Conservation (phyloP, 257 asterid species). For the Verbena officinalis region DNA sequence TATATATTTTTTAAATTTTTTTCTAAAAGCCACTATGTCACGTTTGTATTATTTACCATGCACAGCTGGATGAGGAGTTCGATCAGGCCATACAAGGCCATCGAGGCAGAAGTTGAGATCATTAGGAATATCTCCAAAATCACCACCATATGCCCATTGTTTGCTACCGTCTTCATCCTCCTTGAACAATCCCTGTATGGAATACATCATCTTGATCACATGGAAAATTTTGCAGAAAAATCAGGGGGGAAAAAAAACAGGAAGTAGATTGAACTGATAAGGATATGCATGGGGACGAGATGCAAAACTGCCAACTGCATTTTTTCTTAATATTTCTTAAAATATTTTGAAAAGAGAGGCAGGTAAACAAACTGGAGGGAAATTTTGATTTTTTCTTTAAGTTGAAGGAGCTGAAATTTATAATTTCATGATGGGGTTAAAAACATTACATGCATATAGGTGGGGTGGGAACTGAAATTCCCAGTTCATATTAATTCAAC, state of each 20-base stretch:
- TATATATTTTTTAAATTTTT: no score
- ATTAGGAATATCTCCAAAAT: slow-evolving; percentile 68
- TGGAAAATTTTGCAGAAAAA: no score
- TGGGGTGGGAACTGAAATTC: no score
- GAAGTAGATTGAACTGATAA: not conserved
- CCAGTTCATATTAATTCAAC: no score
- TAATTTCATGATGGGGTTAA: not conserved
- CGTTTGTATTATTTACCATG: slow-evolving; percentile 42
- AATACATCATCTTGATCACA: not conserved
- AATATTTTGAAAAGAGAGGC: not conserved
- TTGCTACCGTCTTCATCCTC: slow-evolving; percentile 47
- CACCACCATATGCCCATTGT: slow-evolving; percentile 78
- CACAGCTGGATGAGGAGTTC: slow-evolving; percentile 73
- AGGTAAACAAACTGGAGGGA: no score
- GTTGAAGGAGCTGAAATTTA: not conserved
- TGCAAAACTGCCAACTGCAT: not conserved
- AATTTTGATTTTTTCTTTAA: not conserved
- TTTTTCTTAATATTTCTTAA: no score
- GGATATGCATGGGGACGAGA: not conserved
- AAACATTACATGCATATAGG: no score
- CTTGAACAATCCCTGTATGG: slow-evolving; percentile 50
- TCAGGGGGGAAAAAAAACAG: not conserved
- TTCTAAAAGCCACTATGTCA: not conserved
- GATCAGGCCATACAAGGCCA: slow-evolving; percentile 67
- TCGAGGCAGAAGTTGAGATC: slow-evolving; percentile 66